phyloP scores from a whole-genome alignment of 129 eudicot species.

The Glebionis coronaria region DNA sequence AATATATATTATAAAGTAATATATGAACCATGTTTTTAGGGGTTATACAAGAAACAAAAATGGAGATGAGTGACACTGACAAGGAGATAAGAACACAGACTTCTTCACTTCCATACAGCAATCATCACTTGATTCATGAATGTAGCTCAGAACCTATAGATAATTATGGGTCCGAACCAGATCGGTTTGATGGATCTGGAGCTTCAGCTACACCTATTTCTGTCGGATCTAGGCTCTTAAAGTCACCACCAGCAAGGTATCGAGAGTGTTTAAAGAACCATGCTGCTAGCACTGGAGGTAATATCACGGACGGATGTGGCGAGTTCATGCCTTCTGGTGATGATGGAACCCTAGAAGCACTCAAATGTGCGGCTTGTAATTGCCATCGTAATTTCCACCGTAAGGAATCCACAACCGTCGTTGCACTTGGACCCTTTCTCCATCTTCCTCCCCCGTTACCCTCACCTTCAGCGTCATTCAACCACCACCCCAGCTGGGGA shows the following conservation, averaged over 20 bases:
- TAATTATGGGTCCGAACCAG: constrained; percentile 29
- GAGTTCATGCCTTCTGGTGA: constrained; percentile 92
- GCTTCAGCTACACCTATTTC: constrained; percentile 43
- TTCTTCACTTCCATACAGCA: constrained; percentile 29
- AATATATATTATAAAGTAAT: not conserved
- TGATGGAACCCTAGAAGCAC: constrained; percentile 88
- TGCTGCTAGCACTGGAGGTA: constrained; percentile 86
- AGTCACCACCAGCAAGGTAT: constrained; percentile 43
- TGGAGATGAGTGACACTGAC: constrained; percentile 52
- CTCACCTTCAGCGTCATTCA: constrained; percentile 38
- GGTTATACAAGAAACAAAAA: constrained; percentile 34
- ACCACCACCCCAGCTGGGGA: constrained; percentile 52
- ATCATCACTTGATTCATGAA: constrained; percentile 30
- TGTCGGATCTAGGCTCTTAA: constrained; percentile 50
- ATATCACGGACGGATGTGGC: constrained; percentile 91
- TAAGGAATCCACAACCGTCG: constrained; percentile 39
- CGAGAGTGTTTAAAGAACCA: constrained; percentile 89
- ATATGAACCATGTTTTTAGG: constrained; percentile 21
- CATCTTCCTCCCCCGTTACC: constrained; percentile 57
- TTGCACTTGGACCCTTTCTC: constrained; percentile 41
- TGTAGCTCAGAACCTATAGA: constrained; percentile 38
- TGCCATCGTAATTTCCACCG: constrained; percentile 99
- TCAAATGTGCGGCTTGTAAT: constrained; percentile 87
- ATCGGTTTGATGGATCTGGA: constrained; percentile 34
- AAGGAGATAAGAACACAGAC: constrained; percentile 51